Percentiles rank a stretch among this genome's conserved stretches.
phyloP scores from a whole-genome alignment of 768 basidiomycete species.

The Termitomyces sp. region DNA sequence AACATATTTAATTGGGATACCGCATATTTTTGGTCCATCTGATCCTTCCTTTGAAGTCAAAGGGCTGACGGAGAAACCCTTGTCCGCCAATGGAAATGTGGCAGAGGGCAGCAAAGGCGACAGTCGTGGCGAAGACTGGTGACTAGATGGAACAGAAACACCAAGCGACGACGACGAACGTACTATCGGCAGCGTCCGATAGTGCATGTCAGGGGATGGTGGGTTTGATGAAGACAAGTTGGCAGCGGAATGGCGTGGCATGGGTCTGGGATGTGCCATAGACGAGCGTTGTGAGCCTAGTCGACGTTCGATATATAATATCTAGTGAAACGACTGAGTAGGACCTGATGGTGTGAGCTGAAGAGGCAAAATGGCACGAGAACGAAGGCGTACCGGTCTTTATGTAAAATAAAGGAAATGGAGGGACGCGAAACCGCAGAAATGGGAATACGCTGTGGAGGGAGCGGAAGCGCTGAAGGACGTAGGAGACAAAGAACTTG shows the following conservation, averaged over 20 bases:
- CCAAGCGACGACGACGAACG: slow-evolving; percentile 50
- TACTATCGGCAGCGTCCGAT: slow-evolving; percentile 53
- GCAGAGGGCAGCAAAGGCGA: slow-evolving; percentile 52
- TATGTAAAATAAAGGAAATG: neutral
- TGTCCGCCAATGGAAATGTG: slow-evolving; percentile 38
- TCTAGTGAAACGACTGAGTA: neutral
- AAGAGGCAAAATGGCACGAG: neutral
- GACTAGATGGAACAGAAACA: slow-evolving; percentile 25
- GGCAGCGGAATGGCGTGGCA: slow-evolving; percentile 12
- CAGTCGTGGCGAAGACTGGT: slow-evolving; percentile 39
- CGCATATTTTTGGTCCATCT: slow-evolving; percentile 55
- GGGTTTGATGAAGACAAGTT: slow-evolving; percentile 13
- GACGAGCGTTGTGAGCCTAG: neutral
- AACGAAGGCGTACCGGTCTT: slow-evolving; percentile 1
- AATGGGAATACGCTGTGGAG: neutral
- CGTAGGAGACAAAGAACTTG: neutral
- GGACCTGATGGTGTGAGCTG: slow-evolving; percentile 4
- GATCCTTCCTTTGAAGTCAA: slow-evolving; percentile 27
- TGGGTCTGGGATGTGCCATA: slow-evolving; percentile 18
- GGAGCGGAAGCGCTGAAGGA: neutral
- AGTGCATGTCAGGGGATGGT: slow-evolving; percentile 49
- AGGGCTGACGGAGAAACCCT: slow-evolving; percentile 28
- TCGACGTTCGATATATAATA: slow-evolving; percentile 6
- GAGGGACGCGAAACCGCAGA: neutral
- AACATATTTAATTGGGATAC: slow-evolving; percentile 76